Conservation (phyloP, 805 yeast genomes). For the Metschnikowia rubicola region DNA sequence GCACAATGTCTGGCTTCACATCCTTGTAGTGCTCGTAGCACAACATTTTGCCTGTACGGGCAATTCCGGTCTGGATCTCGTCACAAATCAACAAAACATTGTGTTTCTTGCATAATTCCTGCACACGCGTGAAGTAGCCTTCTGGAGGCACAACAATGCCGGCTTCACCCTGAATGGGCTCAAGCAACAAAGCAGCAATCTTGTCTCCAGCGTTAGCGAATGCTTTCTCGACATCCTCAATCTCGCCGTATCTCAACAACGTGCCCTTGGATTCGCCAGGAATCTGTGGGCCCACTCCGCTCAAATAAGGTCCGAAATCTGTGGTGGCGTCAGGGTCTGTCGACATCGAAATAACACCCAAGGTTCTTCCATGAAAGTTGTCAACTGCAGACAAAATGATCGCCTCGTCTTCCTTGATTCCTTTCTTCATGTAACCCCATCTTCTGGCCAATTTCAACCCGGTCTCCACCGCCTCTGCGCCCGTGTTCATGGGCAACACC, state of each 20-base stretch:
- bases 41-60: slow-evolving; percentile 92
- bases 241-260: slow-evolving; percentile 73
- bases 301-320: slow-evolving; percentile 85
- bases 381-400: slow-evolving; percentile 82
- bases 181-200: slow-evolving; percentile 86
- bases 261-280: slow-evolving; percentile 66
- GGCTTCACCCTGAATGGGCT: slow-evolving; percentile 98
- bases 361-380: slow-evolving; percentile 95
- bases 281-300: slow-evolving; percentile 77
- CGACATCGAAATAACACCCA: slow-evolving; percentile 93
- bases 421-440: slow-evolving; percentile 92
- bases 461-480: slow-evolving; percentile 98
- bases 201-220: slow-evolving; percentile 79
- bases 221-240: slow-evolving; percentile 83
- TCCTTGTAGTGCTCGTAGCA: slow-evolving; percentile 80
- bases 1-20: slow-evolving; percentile 84
- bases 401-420: slow-evolving; percentile 79
- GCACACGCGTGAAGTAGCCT: slow-evolving; percentile 72
- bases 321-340: slow-evolving; percentile 91
- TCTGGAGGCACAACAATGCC: slow-evolving; percentile 93
- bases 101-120: slow-evolving; percentile 71
- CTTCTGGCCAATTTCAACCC: slow-evolving; percentile 91
- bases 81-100: slow-evolving; percentile 90
- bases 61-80: slow-evolving; percentile 97
- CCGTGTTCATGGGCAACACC: slow-evolving; percentile 97